Evolutionary conservation across 345 rosid species (phyloP), one percentile per base, ranked within the genome.

Genomic region (Dimocarpus longan): DNA sequence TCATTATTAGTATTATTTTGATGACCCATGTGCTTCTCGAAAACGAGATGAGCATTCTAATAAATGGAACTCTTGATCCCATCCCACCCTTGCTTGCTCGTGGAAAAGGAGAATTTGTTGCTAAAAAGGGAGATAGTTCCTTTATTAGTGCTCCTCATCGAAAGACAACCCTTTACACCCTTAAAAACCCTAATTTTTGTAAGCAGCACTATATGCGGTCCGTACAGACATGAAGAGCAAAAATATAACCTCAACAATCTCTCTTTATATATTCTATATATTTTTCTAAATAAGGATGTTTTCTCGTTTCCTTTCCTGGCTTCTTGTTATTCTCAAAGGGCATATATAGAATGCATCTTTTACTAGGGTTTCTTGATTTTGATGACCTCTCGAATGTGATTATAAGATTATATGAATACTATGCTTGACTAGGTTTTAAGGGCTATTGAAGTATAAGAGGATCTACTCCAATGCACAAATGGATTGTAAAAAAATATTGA

Each of bases 151-250:
- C 52, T 71, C 52, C 73, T 71, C 22, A 80, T 68, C 18, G 11
- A 77, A 79, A 80, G 81, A 82, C 76, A 82, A 62, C 75, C 73
- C 43, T 68, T 71, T 11, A 32, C 1, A 43, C 48, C 39, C 67
- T 70, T 71, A 67, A 54, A 74, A 43, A 6, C 43, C 24, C 62
- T 22, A 32, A 76, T 70, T 39, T 8, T 37, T 56, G n/a, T 66
- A 60, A 12, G 1, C 22, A 46, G 59, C 70, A 37, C 75, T 26
- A 57, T 67, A 56, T 48, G 39, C 26, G 40, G 66, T 79, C 80
- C 85, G 78, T 81, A 71, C 68, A 28, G 71, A 26, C 57, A 54
- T 19, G 22, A 57, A n/a, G 46, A 6, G 9, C 63, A 75, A 70
- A 73, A 46, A 7, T 56, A 59, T 42, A 42, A 18, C 57, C 22